phyloP scores from a whole-genome alignment of 2,329 filamentous ascomycete species.

The Epichloe aotearoae region DNA sequence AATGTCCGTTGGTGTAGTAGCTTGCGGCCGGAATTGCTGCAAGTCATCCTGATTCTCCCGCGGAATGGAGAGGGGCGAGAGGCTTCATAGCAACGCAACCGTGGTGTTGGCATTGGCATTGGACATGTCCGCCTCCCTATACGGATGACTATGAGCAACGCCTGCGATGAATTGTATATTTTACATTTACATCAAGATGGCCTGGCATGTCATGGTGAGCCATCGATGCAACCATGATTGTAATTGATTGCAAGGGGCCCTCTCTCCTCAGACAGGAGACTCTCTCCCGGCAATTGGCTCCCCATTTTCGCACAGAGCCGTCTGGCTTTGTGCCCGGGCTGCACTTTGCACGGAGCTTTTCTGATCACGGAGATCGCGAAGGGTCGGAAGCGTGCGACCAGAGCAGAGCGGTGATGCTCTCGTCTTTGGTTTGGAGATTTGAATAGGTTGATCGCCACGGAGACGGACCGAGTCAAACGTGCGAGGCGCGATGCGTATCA shows the following conservation, averaged over 20 bases:
- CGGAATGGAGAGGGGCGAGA: no score
- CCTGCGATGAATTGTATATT: no score
- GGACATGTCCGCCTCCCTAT: no score
- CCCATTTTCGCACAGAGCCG: not conserved
- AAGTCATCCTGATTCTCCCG: no score
- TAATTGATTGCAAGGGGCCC: no score
- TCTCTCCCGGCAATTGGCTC: not conserved
- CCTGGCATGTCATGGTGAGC: not conserved
- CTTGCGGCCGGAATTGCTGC: no score
- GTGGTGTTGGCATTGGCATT: no score
- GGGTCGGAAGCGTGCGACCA: not conserved
- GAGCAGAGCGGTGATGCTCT: not conserved
- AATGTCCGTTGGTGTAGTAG: no score
- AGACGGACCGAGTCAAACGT: not conserved
- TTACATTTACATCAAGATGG: no score
- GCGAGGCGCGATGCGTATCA: slow-evolving; percentile 1
- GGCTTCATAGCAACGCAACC: no score
- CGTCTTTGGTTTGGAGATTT: not conserved
- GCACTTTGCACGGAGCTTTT: not conserved
- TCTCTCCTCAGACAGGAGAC: not conserved
- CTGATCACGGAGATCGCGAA: not conserved
- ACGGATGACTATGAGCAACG: no score
- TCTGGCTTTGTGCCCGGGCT: not conserved
- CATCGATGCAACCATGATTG: no score
- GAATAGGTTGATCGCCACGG: not conserved